phyloP scores from a whole-genome alignment of 139 green algal species.

The Chlamydomonas eustigma region DNA sequence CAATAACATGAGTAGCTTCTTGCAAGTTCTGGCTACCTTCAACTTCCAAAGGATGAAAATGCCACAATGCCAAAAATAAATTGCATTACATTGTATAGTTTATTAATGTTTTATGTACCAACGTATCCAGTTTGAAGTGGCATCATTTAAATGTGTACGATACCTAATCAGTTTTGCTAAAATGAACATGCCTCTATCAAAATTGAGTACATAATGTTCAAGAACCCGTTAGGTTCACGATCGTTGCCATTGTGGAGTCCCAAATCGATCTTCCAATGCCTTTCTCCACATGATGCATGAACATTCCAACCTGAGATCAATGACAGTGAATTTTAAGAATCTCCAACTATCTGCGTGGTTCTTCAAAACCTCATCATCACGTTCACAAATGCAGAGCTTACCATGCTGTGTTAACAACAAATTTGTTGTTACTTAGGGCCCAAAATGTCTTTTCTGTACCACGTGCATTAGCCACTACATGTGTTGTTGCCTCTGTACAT shows the following conservation, averaged over 20 bases:
- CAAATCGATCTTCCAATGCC: slow-evolving; percentile 52
- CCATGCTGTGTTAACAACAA: slow-evolving; percentile 49
- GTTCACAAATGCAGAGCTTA: slow-evolving; percentile 8
- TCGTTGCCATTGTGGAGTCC: slow-evolving; percentile 17
- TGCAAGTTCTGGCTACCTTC: too few species aligned
- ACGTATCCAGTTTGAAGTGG: too few species aligned
- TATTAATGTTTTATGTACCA: too few species aligned
- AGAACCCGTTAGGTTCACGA: background rate
- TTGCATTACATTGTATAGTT: too few species aligned
- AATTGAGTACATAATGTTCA: background rate
- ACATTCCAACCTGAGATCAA: slow-evolving; percentile 67
- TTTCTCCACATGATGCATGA: slow-evolving; percentile 57
- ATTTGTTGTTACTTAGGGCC: slow-evolving; percentile 35
- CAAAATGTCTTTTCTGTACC: slow-evolving; percentile 66
- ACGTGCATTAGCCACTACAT: slow-evolving; percentile 47
- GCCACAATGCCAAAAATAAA: too few species aligned
- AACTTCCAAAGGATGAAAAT: too few species aligned
- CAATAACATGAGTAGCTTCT: too few species aligned
- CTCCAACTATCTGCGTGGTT: too few species aligned
- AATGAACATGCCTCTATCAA: background rate
- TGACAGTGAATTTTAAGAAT: too few species aligned
- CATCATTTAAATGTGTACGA: too few species aligned
- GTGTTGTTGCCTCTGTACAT: slow-evolving; percentile 40
- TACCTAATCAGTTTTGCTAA: too few species aligned
- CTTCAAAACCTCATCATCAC: too few species aligned